Percentiles rank a stretch among this genome's conserved stretches.
These are phyloP conservation scores for Salix suchowensis DNA, from an alignment of 345 rosid species.

Conservation along the genomic window DNA sequence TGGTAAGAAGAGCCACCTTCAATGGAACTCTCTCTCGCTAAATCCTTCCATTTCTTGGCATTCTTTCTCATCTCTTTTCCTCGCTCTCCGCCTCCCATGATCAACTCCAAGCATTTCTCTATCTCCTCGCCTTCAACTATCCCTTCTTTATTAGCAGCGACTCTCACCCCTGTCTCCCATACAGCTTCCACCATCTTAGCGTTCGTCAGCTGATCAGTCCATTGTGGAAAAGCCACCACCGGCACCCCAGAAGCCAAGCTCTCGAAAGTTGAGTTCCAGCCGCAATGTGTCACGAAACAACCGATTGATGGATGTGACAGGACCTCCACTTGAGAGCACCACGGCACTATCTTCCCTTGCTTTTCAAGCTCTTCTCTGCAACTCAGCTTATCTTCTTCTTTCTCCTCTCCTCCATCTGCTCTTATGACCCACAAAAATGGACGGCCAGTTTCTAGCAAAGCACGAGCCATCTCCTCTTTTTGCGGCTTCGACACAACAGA, in stretches of 20 bases:
- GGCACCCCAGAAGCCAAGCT: slow-evolving; percentile 37
- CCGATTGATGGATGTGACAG: slow-evolving; percentile 33
- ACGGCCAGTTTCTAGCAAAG: slow-evolving; percentile 23
- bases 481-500: slow-evolving; percentile 36
- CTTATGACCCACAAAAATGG: slow-evolving; percentile 58
- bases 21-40: slow-evolving; percentile 24
- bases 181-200: slow-evolving; percentile 35
- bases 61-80: slow-evolving; percentile 25
- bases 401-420: slow-evolving; percentile 24
- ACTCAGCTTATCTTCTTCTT: slow-evolving; percentile 24
- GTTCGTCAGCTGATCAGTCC: slow-evolving; percentile 35
- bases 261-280: slow-evolving; percentile 43
- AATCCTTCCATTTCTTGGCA: slow-evolving; percentile 31
- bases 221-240: slow-evolving; percentile 34
- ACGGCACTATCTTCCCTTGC: slow-evolving; percentile 35
- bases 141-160: background rate
- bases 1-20: slow-evolving; percentile 27
- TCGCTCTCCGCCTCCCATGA: slow-evolving; percentile 28
- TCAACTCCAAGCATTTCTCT: slow-evolving; percentile 27
- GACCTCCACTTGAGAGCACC: slow-evolving; percentile 47
- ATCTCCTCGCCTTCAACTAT: slow-evolving; percentile 30
- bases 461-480: slow-evolving; percentile 39
- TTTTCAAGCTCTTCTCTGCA: slow-evolving; percentile 9
- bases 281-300: slow-evolving; percentile 46
- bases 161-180: slow-evolving; percentile 32